phyloP scores from a whole-genome alignment of 2,329 filamentous ascomycete species.

The Zarea fungicola region DNA sequence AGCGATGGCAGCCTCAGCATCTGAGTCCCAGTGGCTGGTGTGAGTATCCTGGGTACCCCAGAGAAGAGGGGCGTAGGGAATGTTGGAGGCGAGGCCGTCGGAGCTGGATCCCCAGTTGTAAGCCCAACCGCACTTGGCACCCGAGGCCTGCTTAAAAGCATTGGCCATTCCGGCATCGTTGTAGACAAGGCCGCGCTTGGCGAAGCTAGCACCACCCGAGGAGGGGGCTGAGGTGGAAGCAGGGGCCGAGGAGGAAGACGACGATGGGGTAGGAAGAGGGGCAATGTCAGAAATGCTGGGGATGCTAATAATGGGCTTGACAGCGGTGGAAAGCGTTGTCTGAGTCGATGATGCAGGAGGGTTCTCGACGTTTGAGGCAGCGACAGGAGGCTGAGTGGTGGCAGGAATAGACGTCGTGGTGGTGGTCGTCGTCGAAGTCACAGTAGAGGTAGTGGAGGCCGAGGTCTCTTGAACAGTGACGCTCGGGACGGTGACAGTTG shows the following conservation, averaged over 20 bases:
- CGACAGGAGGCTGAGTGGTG: no score
- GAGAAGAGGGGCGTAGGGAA: conserved; percentile 63
- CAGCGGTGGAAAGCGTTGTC: conserved; percentile 20
- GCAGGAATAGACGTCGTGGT: no score
- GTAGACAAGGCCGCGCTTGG: conserved; percentile 65
- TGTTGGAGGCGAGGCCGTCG: conserved; percentile 34
- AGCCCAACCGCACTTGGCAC: conserved; percentile 48
- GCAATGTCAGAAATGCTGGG: background rate
- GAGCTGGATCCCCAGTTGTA: conserved; percentile 62
- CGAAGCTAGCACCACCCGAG: background rate
- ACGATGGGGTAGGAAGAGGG: background rate
- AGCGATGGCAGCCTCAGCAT: conserved; percentile 47
- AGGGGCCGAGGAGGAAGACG: conserved; percentile 3
- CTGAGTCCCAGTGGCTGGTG: conserved; percentile 43
- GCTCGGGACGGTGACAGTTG: conserved; percentile 15
- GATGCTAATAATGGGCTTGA: conserved; percentile 16
- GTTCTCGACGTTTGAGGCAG: conserved; percentile 15
- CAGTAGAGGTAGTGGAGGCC: no score
- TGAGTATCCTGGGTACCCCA: conserved; percentile 47
- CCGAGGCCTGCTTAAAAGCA: conserved; percentile 39
- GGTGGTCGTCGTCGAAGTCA: no score
- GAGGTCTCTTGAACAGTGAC: no score
- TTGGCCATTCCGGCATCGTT: conserved; percentile 52
- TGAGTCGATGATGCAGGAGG: conserved; percentile 16
- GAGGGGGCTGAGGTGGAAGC: background rate